phyloP scores from a whole-genome alignment of 164 flowering plant species.

The Protea cynaroides region DNA sequence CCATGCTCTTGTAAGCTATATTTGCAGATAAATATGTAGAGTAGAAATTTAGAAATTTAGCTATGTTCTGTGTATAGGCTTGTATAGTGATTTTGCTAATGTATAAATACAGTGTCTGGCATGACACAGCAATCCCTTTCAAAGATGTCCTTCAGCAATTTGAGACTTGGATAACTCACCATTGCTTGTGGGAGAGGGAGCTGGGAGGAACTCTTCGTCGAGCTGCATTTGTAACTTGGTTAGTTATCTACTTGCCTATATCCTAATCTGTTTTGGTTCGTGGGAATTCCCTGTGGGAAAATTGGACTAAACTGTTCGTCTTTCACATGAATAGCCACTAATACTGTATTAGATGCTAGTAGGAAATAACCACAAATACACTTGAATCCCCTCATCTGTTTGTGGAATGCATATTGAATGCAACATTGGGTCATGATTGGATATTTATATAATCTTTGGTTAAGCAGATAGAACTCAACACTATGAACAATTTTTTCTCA shows the following conservation, averaged over 20 bases:
- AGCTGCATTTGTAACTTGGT: slow-evolving; percentile 99
- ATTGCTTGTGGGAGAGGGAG: slow-evolving; percentile 56
- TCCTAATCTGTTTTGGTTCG: too few species aligned
- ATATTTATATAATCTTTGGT: too few species aligned
- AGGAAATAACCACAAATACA: too few species aligned
- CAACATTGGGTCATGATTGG: too few species aligned
- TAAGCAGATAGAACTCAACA: too few species aligned
- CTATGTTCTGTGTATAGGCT: background rate
- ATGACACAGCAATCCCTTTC: slow-evolving; percentile 86
- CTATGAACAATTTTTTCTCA: too few species aligned
- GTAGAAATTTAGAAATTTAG: background rate
- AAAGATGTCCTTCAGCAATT: slow-evolving; percentile 67
- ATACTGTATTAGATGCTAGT: too few species aligned
- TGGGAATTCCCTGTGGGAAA: too few species aligned
- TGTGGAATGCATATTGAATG: too few species aligned
- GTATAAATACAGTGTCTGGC: slow-evolving; percentile 80
- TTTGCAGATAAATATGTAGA: background rate
- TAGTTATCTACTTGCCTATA: slow-evolving; percentile 11
- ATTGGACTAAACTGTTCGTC: too few species aligned
- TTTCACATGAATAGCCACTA: too few species aligned
- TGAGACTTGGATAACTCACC: slow-evolving; percentile 68
- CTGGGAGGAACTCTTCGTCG: slow-evolving; percentile 40
- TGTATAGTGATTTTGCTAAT: slow-evolving; percentile 7
- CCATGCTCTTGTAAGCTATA: background rate
- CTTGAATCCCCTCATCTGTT: too few species aligned